Evolutionary conservation across 2,329 filamentous ascomycete species (phyloP), one percentile per base, ranked within the genome.

Genomic region (Calycina herbarum): DNA sequence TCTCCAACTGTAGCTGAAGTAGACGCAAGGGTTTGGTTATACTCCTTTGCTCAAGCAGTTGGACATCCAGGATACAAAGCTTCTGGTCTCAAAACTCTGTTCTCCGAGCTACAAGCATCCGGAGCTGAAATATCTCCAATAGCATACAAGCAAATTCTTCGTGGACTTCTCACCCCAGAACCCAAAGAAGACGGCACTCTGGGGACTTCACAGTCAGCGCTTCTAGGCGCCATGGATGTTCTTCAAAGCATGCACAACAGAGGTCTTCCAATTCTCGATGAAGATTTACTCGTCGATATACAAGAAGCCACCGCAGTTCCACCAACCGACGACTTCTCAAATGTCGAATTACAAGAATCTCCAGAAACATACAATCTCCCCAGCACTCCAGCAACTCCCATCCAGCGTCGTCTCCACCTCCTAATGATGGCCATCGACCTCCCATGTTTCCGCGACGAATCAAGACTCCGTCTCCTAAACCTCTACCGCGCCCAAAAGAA

Each of bases 341-440:
- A 77, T 33, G 76, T 76, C 61, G 73, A 81, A 51, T 67, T 65
- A 42, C 56, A 57, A 51, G 61, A 69, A 45, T 24, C 68, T n/a
- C 59, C 24, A 13, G 66, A 71, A 29, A 72, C 71, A 10, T 73
- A 69, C 40, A 63, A 70, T 38, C 65, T 75, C 8, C 69, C 71
- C 3, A 69, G 66, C 48, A 33, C 63, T 3, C 59, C 67, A 4
- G 67, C 69, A 64, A 31, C 66, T 17, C 63, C 66, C 17, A 64
- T 71, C 20, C 73, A 72, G 51, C 56, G 59, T 15, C 68, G 76
- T 13, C 76, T 82, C 10, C 80, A 81, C 65, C 69, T 73, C 20
- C 81, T 81, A 20, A 75, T 87, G 20, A 81, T 83, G 68, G 71
- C 75, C 3, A 74, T 86, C 3, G 73, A 83, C n/a, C 67, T 75